Conservation (phyloP, 352 stramenopile genomes). For the Globisporangium echinulatum region DNA sequence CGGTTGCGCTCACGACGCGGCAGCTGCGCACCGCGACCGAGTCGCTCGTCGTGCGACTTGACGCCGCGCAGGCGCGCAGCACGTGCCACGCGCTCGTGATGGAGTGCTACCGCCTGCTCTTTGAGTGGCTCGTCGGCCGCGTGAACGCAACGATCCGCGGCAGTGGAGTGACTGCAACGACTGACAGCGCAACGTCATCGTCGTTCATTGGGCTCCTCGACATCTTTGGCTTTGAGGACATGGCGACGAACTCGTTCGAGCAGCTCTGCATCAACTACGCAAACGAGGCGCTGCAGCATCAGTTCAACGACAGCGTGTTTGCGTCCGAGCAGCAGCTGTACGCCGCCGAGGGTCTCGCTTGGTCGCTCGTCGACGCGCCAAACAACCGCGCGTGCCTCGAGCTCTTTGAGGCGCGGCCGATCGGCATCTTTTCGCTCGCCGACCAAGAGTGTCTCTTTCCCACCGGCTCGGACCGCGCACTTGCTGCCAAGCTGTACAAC, state of each 20-base stretch:
- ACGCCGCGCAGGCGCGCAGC: constrained; percentile 59
- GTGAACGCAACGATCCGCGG: constrained; percentile 86
- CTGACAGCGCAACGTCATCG: not conserved
- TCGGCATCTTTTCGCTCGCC: constrained; percentile 77
- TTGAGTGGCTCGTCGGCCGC: constrained; percentile 91
- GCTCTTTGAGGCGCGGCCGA: constrained; percentile 69
- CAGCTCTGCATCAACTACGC: constrained; percentile 91
- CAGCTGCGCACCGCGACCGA: constrained; percentile 63
- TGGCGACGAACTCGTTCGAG: constrained; percentile 82
- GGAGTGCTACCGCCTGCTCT: constrained; percentile 89
- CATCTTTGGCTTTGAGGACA: constrained; percentile 89
- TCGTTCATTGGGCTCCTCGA: constrained; percentile 81
- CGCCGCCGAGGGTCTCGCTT: constrained; percentile 66
- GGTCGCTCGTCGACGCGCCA: constrained; percentile 70
- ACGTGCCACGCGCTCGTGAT: constrained; percentile 89
- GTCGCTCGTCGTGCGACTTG: constrained; percentile 61
- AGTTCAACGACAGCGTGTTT: constrained; percentile 92
- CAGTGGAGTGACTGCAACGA: not conserved
- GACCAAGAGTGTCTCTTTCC: constrained; percentile 83
- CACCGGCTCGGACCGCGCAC: constrained; percentile 57
- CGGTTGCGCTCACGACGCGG: constrained; percentile 54
- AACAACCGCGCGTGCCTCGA: constrained; percentile 76
- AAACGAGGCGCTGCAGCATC: constrained; percentile 83
- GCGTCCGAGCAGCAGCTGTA: constrained; percentile 84
- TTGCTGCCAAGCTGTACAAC: constrained; percentile 72